These are phyloP conservation scores for Desmodesmus armatus DNA, from an alignment of 139 green algal species.

Conservation along the genomic window DNA sequence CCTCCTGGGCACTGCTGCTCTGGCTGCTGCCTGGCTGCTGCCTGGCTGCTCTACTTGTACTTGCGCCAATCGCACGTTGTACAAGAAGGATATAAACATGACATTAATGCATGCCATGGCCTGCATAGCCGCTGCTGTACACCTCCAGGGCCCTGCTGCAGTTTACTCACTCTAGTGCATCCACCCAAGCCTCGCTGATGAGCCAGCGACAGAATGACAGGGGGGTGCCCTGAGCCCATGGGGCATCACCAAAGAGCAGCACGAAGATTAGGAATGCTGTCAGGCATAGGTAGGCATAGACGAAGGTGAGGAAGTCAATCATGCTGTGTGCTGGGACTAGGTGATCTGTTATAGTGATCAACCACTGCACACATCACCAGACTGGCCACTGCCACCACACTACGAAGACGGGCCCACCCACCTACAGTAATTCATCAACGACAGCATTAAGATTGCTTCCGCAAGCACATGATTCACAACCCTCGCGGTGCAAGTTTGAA, in stretches of 20 bases:
- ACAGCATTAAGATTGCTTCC: no score
- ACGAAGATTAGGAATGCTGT: slow-evolving; percentile 55
- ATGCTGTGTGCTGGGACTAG: not conserved
- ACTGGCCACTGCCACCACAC: no score
- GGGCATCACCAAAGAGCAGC: slow-evolving; percentile 66
- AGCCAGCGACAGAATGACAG: slow-evolving; percentile 61
- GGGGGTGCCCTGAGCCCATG: slow-evolving; percentile 51
- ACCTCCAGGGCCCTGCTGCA: not conserved
- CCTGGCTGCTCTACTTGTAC: no score
- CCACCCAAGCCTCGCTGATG: slow-evolving; percentile 50
- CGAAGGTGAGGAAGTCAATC: slow-evolving; percentile 57
- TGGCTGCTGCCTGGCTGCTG: not conserved
- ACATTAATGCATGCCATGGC: not conserved
- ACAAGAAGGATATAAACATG: no score
- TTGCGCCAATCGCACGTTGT: no score
- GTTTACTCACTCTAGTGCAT: slow-evolving; percentile 49
- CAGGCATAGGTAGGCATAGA: slow-evolving; percentile 44
- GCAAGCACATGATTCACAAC: no score
- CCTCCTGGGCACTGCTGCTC: not conserved
- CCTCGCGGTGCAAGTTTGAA: no score
- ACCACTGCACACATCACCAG: no score
- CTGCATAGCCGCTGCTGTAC: not conserved
- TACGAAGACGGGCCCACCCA: no score
- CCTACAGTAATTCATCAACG: not conserved
- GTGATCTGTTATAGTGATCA: no score